phyloP scores from a whole-genome alignment of 805 yeast species.

The Cyberlindnera americana region DNA sequence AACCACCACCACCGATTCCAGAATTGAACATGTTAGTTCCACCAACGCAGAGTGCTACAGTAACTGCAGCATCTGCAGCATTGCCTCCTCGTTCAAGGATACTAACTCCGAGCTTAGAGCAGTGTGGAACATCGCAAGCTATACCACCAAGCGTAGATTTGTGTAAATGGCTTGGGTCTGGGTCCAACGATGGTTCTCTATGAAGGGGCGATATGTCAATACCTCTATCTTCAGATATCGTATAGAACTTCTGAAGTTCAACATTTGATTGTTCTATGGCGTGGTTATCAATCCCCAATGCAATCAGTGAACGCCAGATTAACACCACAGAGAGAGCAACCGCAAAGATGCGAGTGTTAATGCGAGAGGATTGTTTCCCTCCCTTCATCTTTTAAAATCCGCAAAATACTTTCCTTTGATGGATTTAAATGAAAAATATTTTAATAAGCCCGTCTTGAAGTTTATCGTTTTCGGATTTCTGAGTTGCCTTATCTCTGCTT shows the following conservation, averaged over 20 bases:
- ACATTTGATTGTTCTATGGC: neutral
- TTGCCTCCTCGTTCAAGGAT: slow-evolving; percentile 47
- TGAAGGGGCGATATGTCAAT: slow-evolving; percentile 38
- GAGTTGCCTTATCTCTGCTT: no score
- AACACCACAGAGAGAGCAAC: neutral
- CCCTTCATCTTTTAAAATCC: neutral
- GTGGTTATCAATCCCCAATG: neutral
- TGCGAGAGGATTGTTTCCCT: neutral
- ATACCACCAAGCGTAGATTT: slow-evolving; percentile 22
- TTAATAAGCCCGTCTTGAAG: no score
- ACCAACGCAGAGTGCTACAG: slow-evolving; percentile 87
- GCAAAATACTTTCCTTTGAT: no score
- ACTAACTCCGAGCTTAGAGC: slow-evolving; percentile 34
- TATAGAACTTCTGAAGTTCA: neutral
- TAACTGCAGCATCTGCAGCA: slow-evolving; percentile 93
- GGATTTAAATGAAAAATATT: no score
- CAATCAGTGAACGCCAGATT: slow-evolving; percentile 8
- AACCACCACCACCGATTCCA: slow-evolving; percentile 89
- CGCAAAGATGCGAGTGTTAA: neutral
- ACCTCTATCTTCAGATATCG: slow-evolving; percentile 25
- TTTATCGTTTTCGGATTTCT: no score
- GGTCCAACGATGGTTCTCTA: slow-evolving; percentile 35
- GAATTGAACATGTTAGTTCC: slow-evolving; percentile 76
- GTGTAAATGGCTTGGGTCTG: slow-evolving; percentile 29
- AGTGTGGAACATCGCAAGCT: slow-evolving; percentile 30